A percentile compares a stretch with the other conserved stretches of the same genome.
phyloP scores from a whole-genome alignment of 192 early-diverging fungal species.

The Thamnidium elegans region DNA sequence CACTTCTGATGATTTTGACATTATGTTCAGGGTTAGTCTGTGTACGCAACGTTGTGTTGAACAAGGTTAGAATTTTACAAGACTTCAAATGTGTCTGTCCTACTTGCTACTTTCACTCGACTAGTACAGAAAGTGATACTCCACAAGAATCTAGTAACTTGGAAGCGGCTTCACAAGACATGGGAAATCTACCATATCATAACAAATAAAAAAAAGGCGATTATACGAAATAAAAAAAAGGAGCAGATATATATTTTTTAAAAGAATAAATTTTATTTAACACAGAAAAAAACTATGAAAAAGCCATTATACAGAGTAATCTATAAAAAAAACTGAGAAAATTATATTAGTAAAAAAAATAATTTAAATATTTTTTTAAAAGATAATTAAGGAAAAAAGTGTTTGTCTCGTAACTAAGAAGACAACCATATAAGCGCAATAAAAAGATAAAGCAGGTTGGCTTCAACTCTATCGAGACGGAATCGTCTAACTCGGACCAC shows the following conservation, averaged over 20 bases:
- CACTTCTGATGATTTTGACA: neutral
- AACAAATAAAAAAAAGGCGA: too few species aligned
- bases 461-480: slow-evolving; percentile 34
- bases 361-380: neutral
- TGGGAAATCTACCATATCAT: too few species aligned
- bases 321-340: too few species aligned
- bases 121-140: neutral
- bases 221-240: too few species aligned
- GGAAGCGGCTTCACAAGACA: too few species aligned
- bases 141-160: too few species aligned
- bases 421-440: slow-evolving; percentile 11
- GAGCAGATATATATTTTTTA: too few species aligned
- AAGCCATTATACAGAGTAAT: too few species aligned
- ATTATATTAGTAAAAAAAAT: neutral
- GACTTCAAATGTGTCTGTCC: neutral
- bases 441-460: slow-evolving; percentile 6
- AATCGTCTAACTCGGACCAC: slow-evolving; percentile 16
- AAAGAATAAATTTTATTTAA: too few species aligned
- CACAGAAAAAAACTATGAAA: too few species aligned
- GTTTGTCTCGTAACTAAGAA: slow-evolving; percentile 36
- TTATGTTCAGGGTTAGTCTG: neutral
- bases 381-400: neutral
- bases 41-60: neutral
- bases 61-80: neutral
- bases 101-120: neutral